Conservation (phyloP, 306 rosid species). For the Dicorynia guianensis region DNA sequence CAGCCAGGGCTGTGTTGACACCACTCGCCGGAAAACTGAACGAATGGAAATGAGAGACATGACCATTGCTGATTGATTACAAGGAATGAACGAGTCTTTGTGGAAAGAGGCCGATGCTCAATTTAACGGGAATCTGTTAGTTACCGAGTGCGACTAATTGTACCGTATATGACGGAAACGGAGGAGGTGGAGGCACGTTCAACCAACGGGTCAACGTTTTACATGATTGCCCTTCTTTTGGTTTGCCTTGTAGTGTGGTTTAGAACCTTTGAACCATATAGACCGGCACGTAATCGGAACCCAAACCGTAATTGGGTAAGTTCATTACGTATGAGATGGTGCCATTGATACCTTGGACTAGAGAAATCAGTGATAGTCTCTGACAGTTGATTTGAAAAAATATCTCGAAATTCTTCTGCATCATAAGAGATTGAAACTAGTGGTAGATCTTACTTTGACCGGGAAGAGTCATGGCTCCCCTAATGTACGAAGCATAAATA, state of each 20-base stretch:
- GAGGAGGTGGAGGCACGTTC: slow-evolving; percentile 42
- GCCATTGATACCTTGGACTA: no score
- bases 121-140: not conserved
- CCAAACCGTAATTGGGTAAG: not conserved
- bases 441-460: no score
- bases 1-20: slow-evolving; percentile 4
- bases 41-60: slow-evolving; percentile 51
- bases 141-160: slow-evolving; percentile 17
- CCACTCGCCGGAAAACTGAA: slow-evolving; percentile 42
- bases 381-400: no score
- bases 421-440: no score
- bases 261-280: not conserved
- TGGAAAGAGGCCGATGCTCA: not conserved
- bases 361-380: no score
- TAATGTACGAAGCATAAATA: no score
- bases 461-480: no score
- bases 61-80: not conserved
- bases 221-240: not conserved
- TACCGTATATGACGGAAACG: not conserved
- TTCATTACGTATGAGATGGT: not conserved
- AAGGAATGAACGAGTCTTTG: not conserved
- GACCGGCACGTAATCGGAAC: not conserved
- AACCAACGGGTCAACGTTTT: not conserved
- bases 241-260: not conserved
- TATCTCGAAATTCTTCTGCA: no score